phyloP scores from a whole-genome alignment of 768 basidiomycete genomes.

The Calocybe indica region DNA sequence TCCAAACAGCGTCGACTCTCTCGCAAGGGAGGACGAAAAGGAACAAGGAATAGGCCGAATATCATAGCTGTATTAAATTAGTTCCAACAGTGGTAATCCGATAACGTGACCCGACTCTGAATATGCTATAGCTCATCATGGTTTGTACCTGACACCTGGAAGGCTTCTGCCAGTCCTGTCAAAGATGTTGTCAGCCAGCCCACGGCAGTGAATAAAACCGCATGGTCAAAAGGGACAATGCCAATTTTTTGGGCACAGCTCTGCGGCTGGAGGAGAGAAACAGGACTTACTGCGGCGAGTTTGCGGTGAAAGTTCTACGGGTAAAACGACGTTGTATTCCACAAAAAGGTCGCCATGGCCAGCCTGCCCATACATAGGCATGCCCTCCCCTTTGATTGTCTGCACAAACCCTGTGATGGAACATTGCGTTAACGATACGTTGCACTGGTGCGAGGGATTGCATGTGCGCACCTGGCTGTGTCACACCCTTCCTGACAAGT shows the following conservation, averaged over 20 bases:
- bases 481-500: slow-evolving; percentile 71
- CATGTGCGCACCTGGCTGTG: slow-evolving; percentile 72
- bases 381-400: slow-evolving; percentile 81
- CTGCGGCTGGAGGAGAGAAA: not conserved
- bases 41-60: too few relatives aligned
- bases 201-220: too few relatives aligned
- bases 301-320: slow-evolving; percentile 60
- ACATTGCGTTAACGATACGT: not conserved
- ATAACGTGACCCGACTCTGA: not conserved
- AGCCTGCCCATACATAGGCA: slow-evolving; percentile 63
- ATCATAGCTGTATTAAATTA: not conserved
- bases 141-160: slow-evolving; percentile 11
- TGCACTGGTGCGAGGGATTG: not conserved
- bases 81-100: slow-evolving; percentile 5
- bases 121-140: slow-evolving; percentile 19
- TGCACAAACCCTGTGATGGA: slow-evolving; percentile 71
- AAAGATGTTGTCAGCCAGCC: not conserved
- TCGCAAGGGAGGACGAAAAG: too few relatives aligned
- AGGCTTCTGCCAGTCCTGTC: slow-evolving; percentile 20
- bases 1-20: too few relatives aligned
- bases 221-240: too few relatives aligned
- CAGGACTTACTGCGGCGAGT: slow-evolving; percentile 67
- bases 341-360: slow-evolving; percentile 82
- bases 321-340: slow-evolving; percentile 91
- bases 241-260: not conserved